These are phyloP conservation scores for Mortierella sp. DNA, from an alignment of 371 early-diverging fungal genomes.

Conservation along the genomic window DNA sequence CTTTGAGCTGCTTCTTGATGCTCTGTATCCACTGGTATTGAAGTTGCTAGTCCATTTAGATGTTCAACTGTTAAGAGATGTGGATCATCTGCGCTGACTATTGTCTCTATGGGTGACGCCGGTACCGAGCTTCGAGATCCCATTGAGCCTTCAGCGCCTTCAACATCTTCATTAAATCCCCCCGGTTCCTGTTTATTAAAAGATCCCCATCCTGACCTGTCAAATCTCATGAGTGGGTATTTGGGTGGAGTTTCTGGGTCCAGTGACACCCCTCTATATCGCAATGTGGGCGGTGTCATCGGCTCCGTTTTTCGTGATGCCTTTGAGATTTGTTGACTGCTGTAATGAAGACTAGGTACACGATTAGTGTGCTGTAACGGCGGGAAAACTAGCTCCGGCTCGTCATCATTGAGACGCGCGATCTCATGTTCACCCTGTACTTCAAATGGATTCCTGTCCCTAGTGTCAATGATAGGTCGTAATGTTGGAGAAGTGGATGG, in stretches of 20 bases:
- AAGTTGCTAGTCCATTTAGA: background rate
- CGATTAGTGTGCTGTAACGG: background rate
- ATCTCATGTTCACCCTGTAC: background rate
- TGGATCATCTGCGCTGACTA: background rate
- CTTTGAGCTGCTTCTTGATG: background rate
- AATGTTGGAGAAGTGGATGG: background rate
- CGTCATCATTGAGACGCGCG: background rate
- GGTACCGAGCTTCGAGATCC: background rate
- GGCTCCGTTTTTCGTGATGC: background rate
- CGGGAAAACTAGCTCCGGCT: background rate
- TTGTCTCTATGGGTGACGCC: background rate
- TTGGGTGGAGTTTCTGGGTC: constrained; percentile 13
- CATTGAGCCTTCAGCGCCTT: background rate
- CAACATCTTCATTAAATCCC: too few relatives aligned
- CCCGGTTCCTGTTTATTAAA: background rate
- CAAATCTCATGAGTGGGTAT: background rate
- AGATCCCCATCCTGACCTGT: background rate
- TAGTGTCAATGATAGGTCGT: background rate
- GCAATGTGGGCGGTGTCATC: constrained; percentile 6
- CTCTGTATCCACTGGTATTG: background rate
- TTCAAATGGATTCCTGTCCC: constrained; percentile 20
- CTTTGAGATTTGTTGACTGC: constrained; percentile 9
- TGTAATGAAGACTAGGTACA: background rate
- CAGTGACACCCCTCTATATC: constrained; percentile 11
- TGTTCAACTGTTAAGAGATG: background rate